Base-by-base conservation (phyloP, 1,284 basidiomycete species). In the Lentinula novae-zelandiae region DNA sequence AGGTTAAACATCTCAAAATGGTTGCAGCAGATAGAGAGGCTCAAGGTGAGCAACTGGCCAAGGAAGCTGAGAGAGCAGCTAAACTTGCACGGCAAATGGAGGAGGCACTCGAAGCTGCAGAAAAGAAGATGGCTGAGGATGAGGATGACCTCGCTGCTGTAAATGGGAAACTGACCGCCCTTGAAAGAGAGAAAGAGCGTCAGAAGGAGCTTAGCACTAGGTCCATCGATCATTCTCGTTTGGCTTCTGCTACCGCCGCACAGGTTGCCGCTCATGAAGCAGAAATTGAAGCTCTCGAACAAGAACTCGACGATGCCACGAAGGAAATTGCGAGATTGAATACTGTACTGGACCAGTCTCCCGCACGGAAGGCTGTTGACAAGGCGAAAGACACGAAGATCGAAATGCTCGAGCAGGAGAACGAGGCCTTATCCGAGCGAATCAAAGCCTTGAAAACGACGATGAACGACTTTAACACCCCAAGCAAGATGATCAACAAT, bases 291-390 rank as follows among this genome's bases (percentile, higher is more conserved):
- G 81, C 78, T 0, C 76, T 96, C 48, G 91, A 95, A 70, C 78
- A 80, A 5, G 90, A 95, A 64, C 81, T 96, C 27, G 89, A 93
- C 63, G 82, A 86, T 1, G 93, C 94, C 0, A 82, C 92, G 69
- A 84, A 79, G 67, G 92, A 95, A 71, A 90, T 95, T 61, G 90
- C 87, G 0, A 82, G 85, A 17, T 76, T 96, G 51, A 85, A 83
- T 54, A 80, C 84, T 0, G 72, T 90, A 53, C 76, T 95, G 27
- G 80, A 78, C 44, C 87, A 90, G 65, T 90, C 89, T 12, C 88
- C 89, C n/a, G 86, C 86, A 49, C 80, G 89, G 5, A 86, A 84
- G 65, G 87, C 88, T 0, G 83, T 92, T 62, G 86, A 89, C 38
- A 84, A 84, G 65, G 86, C 88, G 15, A 88, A 86, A 66, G 89